A percentile compares a stretch with the other conserved stretches of the same genome.
phyloP scores from a whole-genome alignment of 108 stramenopile species.

The Fragilariopsis cylindrus region DNA sequence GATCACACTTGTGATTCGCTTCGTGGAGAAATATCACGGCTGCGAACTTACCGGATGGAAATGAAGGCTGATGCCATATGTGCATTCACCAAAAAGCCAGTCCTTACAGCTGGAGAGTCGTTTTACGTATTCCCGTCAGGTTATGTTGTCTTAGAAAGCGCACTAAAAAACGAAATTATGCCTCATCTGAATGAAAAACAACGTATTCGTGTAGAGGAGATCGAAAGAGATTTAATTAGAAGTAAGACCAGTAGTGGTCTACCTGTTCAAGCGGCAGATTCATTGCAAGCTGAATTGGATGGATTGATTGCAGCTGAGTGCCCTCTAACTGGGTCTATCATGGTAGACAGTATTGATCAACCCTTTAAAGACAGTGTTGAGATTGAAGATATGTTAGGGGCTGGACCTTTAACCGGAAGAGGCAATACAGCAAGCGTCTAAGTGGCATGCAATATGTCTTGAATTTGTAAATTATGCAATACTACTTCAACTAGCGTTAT shows the following conservation, averaged over 20 bases:
- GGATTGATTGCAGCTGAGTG: slow-evolving; percentile 89
- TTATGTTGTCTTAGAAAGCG: slow-evolving; percentile 70
- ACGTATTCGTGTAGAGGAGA: slow-evolving; percentile 45
- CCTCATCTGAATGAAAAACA: slow-evolving; percentile 76
- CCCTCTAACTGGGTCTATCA: slow-evolving; percentile 77
- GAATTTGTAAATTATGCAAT: too few species aligned
- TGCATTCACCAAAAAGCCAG: slow-evolving; percentile 73
- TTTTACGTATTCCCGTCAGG: slow-evolving; percentile 91
- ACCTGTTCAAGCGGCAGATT: slow-evolving; percentile 26
- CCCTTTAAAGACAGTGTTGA: slow-evolving; percentile 49
- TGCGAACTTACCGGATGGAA: slow-evolving; percentile 56
- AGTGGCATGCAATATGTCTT: too few species aligned
- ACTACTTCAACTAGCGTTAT: too few species aligned
- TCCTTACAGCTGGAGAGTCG: slow-evolving; percentile 64
- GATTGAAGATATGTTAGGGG: slow-evolving; percentile 13
- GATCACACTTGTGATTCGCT: slow-evolving; percentile 77
- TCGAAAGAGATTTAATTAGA: slow-evolving; percentile 59
- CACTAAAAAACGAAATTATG: slow-evolving; percentile 67
- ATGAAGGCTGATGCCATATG: slow-evolving; percentile 73
- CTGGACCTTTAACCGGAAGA: neutral
- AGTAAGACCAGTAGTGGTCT: neutral
- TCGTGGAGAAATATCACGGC: slow-evolving; percentile 66
- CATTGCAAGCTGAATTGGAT: slow-evolving; percentile 72
- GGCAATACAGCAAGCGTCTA: slow-evolving; percentile 14
- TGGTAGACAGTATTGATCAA: slow-evolving; percentile 78